Percentiles rank a stretch among this genome's conserved stretches.
These are phyloP conservation scores for Phytophthora podocarpi DNA, from an alignment of 352 stramenopile species.

Conservation along the genomic window DNA sequence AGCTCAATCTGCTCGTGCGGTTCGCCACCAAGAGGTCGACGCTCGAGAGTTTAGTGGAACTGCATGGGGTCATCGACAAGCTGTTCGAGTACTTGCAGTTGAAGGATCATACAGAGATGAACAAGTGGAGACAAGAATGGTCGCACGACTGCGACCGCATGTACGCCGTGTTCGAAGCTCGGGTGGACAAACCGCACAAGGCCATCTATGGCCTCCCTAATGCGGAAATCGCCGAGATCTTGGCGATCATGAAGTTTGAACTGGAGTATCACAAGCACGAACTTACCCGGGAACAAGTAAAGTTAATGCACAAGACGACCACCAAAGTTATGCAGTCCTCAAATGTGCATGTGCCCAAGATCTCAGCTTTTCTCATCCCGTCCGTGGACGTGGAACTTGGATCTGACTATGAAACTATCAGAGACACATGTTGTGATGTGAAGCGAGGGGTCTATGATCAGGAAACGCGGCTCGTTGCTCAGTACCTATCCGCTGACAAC, in stretches of 20 bases:
- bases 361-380: slow-evolving; percentile 34
- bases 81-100: slow-evolving; percentile 12
- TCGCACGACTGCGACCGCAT: slow-evolving; percentile 2
- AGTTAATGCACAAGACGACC: slow-evolving; percentile 12
- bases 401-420: not conserved
- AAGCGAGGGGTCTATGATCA: slow-evolving; percentile 22
- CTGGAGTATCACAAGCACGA: slow-evolving; percentile 20
- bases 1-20: slow-evolving; percentile 17
- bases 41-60: slow-evolving; percentile 2
- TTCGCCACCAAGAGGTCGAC: slow-evolving; percentile 26
- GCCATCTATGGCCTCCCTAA: not conserved
- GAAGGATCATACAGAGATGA: slow-evolving; percentile 1
- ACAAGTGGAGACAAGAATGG: slow-evolving; percentile 14
- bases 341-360: slow-evolving; percentile 25
- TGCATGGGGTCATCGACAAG: slow-evolving; percentile 9
- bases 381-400: slow-evolving; percentile 25
- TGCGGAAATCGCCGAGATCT: slow-evolving; percentile 13
- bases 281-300: slow-evolving; percentile 6
- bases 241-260: slow-evolving; percentile 34
- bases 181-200: slow-evolving; percentile 3
- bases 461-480: slow-evolving; percentile 16
- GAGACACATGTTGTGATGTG: slow-evolving; percentile 11
- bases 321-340: slow-evolving; percentile 13
- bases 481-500: slow-evolving; percentile 21
- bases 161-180: not conserved